Evolutionary conservation across 257 asterid genomes (phyloP).

Genomic region (Misopates orontium): DNA sequence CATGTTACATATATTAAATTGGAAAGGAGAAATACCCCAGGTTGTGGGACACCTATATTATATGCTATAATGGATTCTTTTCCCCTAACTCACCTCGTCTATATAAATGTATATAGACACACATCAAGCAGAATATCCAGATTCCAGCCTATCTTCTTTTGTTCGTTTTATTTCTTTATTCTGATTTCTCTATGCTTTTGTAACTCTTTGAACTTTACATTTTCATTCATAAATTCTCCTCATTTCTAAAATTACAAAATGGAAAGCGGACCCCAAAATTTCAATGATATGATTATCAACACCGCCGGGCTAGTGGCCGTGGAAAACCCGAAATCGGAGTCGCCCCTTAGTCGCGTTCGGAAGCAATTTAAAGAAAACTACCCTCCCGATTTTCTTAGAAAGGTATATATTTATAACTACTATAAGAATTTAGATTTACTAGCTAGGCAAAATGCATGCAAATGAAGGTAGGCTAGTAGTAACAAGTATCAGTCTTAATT

Average conservation of each 20-base stretch:
- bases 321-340: slow-evolving; percentile 23
- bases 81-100: slow-evolving; percentile 1
- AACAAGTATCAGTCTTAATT: no score
- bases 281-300: not conserved
- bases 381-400: slow-evolving; percentile 46
- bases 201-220: no score
- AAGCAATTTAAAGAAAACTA: slow-evolving; percentile 34
- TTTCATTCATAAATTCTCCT: no score
- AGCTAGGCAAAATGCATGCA: no score
- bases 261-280: slow-evolving; percentile 32
- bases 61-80: not conserved
- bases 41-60: slow-evolving; percentile 16
- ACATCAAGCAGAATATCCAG: no score
- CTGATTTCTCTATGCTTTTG: no score
- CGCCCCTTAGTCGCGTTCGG: slow-evolving; percentile 4
- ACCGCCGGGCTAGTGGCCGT: slow-evolving; percentile 8
- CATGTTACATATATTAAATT: no score
- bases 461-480: no score
- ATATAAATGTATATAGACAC: not conserved
- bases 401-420: slow-evolving; percentile 49
- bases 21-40: no score
- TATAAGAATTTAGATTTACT: no score
- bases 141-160: not conserved
- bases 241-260: slow-evolving; percentile 28
- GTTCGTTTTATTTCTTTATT: no score